These are phyloP conservation scores for Ogataea minuta DNA, from an alignment of 805 yeast genomes.

Conservation along the genomic window DNA sequence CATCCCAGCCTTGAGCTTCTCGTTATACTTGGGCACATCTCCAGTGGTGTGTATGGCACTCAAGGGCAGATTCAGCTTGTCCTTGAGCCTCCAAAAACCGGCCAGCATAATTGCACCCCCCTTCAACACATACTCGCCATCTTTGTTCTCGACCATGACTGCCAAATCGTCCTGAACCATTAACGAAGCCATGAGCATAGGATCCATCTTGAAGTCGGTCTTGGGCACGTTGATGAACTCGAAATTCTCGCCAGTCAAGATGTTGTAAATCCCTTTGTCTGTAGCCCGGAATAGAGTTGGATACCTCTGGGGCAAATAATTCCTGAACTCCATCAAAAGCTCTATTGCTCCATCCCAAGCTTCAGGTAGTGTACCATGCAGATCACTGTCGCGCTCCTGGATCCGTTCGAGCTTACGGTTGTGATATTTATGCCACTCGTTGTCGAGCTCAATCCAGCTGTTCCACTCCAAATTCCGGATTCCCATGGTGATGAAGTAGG, in stretches of 20 bases:
- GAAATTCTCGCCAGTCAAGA: constrained; percentile 53
- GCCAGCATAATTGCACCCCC: constrained; percentile 65
- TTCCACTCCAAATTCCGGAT: constrained; percentile 60
- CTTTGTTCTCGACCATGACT: constrained; percentile 56
- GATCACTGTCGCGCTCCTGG: constrained; percentile 42
- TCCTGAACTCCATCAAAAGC: constrained; percentile 49
- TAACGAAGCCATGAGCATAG: constrained; percentile 55
- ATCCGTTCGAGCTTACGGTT: constrained; percentile 50
- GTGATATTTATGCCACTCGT: constrained; percentile 60
- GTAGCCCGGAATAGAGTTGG: constrained; percentile 51
- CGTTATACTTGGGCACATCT: constrained; percentile 64
- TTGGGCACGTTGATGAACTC: constrained; percentile 31
- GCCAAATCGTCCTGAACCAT: constrained; percentile 68
- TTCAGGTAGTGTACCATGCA: constrained; percentile 49
- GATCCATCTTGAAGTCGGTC: constrained; percentile 45
- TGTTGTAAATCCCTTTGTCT: constrained; percentile 46
- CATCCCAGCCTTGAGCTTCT: constrained; percentile 60
- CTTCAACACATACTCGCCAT: constrained; percentile 55
- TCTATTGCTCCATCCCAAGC: constrained; percentile 58
- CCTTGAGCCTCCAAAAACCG: constrained; percentile 67
- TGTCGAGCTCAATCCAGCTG: constrained; percentile 67
- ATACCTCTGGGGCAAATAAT: constrained; percentile 54
- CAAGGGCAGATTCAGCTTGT: constrained; percentile 55
- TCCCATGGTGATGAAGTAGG: constrained; percentile 67
- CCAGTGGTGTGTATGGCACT: constrained; percentile 61